Base-by-base conservation (phyloP, 2,329 filamentous ascomycete genomes). In the Dothistroma septosporum region DNA sequence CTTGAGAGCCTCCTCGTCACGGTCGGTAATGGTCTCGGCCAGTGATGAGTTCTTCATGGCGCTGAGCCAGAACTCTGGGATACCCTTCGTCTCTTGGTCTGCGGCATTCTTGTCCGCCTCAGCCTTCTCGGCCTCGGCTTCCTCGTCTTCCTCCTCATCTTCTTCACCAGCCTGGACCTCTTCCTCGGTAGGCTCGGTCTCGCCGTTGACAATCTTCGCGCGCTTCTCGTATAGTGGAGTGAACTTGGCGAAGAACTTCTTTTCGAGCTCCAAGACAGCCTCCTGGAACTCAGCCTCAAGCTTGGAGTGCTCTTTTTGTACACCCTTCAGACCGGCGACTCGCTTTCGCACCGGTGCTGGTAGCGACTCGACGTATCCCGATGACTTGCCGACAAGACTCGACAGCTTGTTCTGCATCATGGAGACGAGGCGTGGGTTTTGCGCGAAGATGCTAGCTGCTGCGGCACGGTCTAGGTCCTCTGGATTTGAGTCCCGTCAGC, bases 31-130 rank as follows among this genome's bases (percentile, higher is more conserved):
- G 86, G 97, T 96, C 80, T 99, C 95, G 59, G 93, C 91, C 59
- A 99, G 87, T 32, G 92, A 96, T 77, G 97, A 93, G 83, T 99
- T 99, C 85, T 99, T 99, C 93, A 99, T 97, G 70, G 95, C 93
- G 64, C 93, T 97, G 55, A 99, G 84, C 94, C 94, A 99, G 85
- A 99, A 99, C 80, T 99, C 94, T 65, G 94, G 94, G 65, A 99
- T 97, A 77, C 94, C 94, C 72, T 86, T 83, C 66, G 88, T 79
- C 59, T 81, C 76, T 61, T 79, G 76, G 35, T 79, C 79, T 60
- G 79, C 76, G 50, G 82, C 74, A 68, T 85, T 81, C 66, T 87
- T 82, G 56, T 82, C 78, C 64, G 86, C 80, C 72, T 83, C 79
- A 72, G 86, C 83, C 72, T 87, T 68, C 49, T 57, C 83, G 63